phyloP scores from a whole-genome alignment of 371 early-diverging fungal species.

The Dichotomocladium elegans region DNA sequence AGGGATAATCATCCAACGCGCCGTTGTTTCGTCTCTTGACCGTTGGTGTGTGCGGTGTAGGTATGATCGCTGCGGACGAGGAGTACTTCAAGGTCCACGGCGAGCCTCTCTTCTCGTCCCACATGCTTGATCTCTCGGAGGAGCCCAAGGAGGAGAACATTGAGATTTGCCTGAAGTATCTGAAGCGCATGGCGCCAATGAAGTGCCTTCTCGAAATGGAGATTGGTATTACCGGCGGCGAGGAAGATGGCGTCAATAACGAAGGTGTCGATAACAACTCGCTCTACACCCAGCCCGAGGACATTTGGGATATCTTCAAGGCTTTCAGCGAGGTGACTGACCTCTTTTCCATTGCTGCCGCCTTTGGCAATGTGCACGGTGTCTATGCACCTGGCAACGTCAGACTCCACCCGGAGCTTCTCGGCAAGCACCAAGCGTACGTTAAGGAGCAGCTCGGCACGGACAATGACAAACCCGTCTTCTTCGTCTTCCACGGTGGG shows the following conservation, averaged over 20 bases:
- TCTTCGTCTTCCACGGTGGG: conserved; percentile 95
- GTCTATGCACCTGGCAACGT: conserved; percentile 94
- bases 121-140: conserved; percentile 94
- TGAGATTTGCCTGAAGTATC: conserved; percentile 80
- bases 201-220: conserved; percentile 89
- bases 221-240: conserved; percentile 94
- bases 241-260: conserved; percentile 95
- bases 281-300: conserved; percentile 91
- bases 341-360: conserved; percentile 89
- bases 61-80: conserved; percentile 89
- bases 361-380: conserved; percentile 89
- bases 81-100: conserved; percentile 85
- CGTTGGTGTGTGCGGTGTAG: conserved; percentile 1
- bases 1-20: background rate
- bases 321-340: conserved; percentile 74
- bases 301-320: conserved; percentile 88
- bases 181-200: conserved; percentile 85
- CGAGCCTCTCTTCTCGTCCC: conserved; percentile 94
- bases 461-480: conserved; percentile 73
- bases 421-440: conserved; percentile 84
- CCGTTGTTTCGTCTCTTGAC: background rate
- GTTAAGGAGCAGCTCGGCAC: conserved; percentile 64
- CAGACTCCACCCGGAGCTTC: conserved; percentile 81
- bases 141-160: conserved; percentile 92
- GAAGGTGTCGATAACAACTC: conserved; percentile 81